Conservation (phyloP, 1,284 basidiomycete genomes). For the Apiotrichum veenhuisii region DNA sequence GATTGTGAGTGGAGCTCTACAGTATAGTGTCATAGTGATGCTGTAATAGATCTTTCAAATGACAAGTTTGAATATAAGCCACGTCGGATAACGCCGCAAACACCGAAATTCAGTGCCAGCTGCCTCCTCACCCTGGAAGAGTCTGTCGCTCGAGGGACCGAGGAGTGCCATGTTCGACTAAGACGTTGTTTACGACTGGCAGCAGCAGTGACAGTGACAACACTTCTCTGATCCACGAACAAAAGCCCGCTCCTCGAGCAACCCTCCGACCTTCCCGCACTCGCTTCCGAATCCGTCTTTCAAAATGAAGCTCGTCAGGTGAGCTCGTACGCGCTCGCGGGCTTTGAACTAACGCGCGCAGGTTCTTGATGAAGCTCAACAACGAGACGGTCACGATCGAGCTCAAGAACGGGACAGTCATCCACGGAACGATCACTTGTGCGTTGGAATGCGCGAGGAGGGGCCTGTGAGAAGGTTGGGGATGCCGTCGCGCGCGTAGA, state of each 20-base stretch:
- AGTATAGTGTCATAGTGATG: neutral
- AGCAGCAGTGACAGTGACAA: too few relatives aligned
- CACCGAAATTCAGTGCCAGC: neutral
- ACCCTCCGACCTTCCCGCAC: conserved; percentile 10
- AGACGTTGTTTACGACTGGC: too few relatives aligned
- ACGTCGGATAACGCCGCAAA: neutral
- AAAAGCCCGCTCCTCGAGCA: conserved; percentile 10
- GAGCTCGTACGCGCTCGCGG: conserved; percentile 6
- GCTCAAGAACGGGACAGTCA: conserved; percentile 93
- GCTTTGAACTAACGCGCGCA: conserved; percentile 39
- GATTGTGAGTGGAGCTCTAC: too few relatives aligned
- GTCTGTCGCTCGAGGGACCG: too few relatives aligned
- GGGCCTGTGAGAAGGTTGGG: neutral
- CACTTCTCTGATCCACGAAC: neutral
- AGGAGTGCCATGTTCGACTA: too few relatives aligned
- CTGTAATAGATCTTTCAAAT: neutral
- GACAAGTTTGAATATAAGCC: neutral
- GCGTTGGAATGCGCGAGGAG: conserved; percentile 33
- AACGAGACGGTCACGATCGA: conserved; percentile 99
- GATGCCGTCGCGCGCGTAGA: too few relatives aligned
- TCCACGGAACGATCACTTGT: conserved; percentile 98
- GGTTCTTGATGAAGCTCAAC: conserved; percentile 99
- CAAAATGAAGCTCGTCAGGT: conserved; percentile 54
- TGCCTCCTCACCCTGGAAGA: too few relatives aligned
- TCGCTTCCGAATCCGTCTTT: conserved; percentile 40